Percentiles rank a stretch among this genome's conserved stretches.
Conservation (phyloP, 345 rosid genomes). For the Eutrema heterophyllum region DNA sequence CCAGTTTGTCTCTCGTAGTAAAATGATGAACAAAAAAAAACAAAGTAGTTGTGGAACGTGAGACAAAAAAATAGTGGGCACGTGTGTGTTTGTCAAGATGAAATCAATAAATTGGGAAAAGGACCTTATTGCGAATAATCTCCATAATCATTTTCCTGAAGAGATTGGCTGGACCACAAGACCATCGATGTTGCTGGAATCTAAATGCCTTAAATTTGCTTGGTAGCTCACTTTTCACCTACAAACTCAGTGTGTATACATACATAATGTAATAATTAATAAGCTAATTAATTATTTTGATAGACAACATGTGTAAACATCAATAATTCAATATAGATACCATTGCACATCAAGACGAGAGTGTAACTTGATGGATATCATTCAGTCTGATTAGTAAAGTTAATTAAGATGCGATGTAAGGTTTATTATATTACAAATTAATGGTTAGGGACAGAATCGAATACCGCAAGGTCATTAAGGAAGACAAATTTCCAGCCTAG, state of each 20-base stretch:
- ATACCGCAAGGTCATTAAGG: conserved; percentile 81
- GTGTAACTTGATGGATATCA: neutral
- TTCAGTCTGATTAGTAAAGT: neutral
- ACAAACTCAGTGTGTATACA: neutral
- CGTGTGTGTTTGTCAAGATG: neutral
- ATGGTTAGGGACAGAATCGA: neutral
- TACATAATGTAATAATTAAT: neutral
- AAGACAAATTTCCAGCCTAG: conserved; percentile 97
- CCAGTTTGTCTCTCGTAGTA: neutral
- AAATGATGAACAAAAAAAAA: neutral
- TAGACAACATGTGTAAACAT: neutral
- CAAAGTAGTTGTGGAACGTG: neutral
- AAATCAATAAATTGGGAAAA: neutral
- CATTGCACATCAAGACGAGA: neutral
- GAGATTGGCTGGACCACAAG: conserved; percentile 64
- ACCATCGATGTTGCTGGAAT: conserved; percentile 63
- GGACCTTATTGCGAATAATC: conserved; percentile 44
- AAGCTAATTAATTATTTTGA: neutral
- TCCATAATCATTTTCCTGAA: conserved; percentile 51
- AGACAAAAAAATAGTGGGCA: neutral
- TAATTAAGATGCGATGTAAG: neutral
- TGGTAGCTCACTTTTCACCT: conserved; percentile 61
- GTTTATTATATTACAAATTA: neutral
- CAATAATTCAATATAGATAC: neutral
- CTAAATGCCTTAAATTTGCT: conserved; percentile 48